Evolutionary conservation across 352 stramenopile genomes (phyloP).

Genomic region (Thalassiosira sp.): DNA sequence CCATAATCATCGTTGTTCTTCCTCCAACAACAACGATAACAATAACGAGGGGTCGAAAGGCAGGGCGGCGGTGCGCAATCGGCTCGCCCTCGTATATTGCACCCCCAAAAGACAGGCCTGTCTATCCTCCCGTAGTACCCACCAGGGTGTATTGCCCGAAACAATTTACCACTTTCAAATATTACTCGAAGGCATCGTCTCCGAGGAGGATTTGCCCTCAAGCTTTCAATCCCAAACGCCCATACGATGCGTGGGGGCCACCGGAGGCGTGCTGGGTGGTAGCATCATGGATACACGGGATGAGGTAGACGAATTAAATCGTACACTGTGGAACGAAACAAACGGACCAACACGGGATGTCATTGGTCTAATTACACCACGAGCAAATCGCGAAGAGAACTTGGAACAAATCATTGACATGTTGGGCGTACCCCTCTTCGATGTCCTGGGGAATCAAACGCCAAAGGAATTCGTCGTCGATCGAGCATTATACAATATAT

Average conservation of each 20-base stretch:
- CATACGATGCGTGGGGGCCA: conserved; percentile 40
- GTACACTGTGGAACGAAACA: conserved; percentile 43
- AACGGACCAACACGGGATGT: conserved; percentile 30
- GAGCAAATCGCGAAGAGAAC: conserved; percentile 16
- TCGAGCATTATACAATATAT: conserved; percentile 46
- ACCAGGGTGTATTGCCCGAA: conserved; percentile 34
- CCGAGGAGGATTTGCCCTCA: conserved; percentile 37
- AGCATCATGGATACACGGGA: conserved; percentile 35
- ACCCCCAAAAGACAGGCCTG: conserved; percentile 42
- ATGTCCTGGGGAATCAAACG: conserved; percentile 37
- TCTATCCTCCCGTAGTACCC: conserved; percentile 30
- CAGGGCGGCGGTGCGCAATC: conserved; percentile 12
- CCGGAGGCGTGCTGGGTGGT: conserved; percentile 35
- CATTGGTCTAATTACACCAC: conserved; percentile 21
- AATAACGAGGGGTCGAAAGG: not conserved
- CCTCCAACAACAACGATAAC: not conserved
- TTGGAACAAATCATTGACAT: conserved; percentile 45
- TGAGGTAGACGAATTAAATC: conserved; percentile 45
- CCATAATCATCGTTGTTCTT: too few relatives aligned
- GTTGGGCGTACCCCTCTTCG: conserved; percentile 38
- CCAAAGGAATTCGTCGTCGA: conserved; percentile 41
- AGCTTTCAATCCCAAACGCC: conserved; percentile 40
- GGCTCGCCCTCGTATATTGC: conserved; percentile 49
- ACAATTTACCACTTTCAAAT: conserved; percentile 61
- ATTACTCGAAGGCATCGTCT: conserved; percentile 41